Evolutionary conservation across 1,139 yeast species (phyloP), one percentile per base, ranked within the genome.

Genomic region (Eremothecium gossypii): DNA sequence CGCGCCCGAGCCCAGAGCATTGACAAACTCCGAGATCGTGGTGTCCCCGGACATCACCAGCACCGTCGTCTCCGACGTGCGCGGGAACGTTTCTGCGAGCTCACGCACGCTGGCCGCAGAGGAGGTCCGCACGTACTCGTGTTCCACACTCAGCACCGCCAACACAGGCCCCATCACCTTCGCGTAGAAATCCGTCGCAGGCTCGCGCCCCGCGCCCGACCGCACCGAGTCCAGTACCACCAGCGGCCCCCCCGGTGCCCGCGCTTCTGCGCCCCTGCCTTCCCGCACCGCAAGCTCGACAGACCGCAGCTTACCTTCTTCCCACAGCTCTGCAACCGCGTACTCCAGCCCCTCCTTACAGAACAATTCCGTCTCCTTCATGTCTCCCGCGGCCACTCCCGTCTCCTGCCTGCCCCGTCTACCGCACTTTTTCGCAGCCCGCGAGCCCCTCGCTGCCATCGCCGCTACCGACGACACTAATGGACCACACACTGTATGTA

Each of bases 11-110:
- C 57, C 49, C 11, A 82, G 55, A 2, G 68, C 68, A 57, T 87
- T 86, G 44, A 85, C 55, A 45, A 87, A 77, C 59, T 87, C 97
- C 40, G 74, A 77, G 9, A 86, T 67, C 1, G 94, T 79, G 0
- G 96, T 87, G 54, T 87, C 96, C 1, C 96, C 96, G 39, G 94
- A 83, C 17, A 87, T 63, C 33, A 87, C 65, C 1, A 85, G 58
- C 3, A 84, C 66, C 0, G 83, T 73, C 20, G 65, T 49, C 1
- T 53, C 45, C 7, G 49, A 46, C 3, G 45, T 36, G 0, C 49
- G 41, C 12, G 50, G 52, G 17, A 72, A 50, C 1, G 51, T 26
- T 8, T 42, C 36, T 0, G 76, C 76, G 48, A 67, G 60, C 11
- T 66, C 58, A 1, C 47, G 41, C 4, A 76, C 66, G 2, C 71